phyloP scores from a whole-genome alignment of 495 filamentous ascomycete genomes.

The Lentithecium fluviatile region DNA sequence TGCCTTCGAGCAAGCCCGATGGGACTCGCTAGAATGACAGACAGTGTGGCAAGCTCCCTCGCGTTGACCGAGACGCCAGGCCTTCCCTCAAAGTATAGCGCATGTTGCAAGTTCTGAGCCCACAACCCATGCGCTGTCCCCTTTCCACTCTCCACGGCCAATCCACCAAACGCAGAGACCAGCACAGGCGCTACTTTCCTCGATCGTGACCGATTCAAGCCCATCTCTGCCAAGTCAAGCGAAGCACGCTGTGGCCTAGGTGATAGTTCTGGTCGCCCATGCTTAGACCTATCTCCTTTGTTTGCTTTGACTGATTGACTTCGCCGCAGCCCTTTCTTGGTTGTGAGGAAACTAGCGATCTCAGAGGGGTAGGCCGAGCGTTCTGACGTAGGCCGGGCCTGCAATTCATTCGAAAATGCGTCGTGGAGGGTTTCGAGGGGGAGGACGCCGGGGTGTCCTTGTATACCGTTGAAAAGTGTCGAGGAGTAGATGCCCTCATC shows the following conservation, averaged over 20 bases:
- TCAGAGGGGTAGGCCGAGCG: slow-evolving; percentile 10
- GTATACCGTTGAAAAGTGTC: slow-evolving; percentile 11
- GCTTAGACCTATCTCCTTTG: neutral
- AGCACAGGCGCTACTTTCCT: slow-evolving; percentile 5
- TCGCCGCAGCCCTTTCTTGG: neutral
- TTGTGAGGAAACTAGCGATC: slow-evolving; percentile 4
- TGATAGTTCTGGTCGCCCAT: neutral
- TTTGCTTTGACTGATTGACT: neutral
- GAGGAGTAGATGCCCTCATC: slow-evolving; percentile 28
- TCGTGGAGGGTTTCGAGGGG: slow-evolving; percentile 6
- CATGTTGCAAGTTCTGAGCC: slow-evolving; percentile 9
- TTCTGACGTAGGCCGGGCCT: neutral
- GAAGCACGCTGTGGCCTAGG: slow-evolving; percentile 10
- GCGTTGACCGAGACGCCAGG: neutral
- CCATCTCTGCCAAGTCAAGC: slow-evolving; percentile 11
- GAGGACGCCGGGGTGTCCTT: slow-evolving; percentile 4
- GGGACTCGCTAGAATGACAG: slow-evolving; percentile 7
- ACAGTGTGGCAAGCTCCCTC: slow-evolving; percentile 13
- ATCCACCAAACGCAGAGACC: neutral
- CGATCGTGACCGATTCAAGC: slow-evolving; percentile 7
- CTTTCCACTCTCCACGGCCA: neutral
- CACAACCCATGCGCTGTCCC: neutral
- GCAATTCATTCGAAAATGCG: slow-evolving; percentile 8
- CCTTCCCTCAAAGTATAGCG: slow-evolving; percentile 7
- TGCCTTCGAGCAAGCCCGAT: neutral